Percentiles rank a stretch among this genome's conserved stretches.
Conservation (phyloP, 805 yeast genomes). For the Nakazawaea sp. region DNA sequence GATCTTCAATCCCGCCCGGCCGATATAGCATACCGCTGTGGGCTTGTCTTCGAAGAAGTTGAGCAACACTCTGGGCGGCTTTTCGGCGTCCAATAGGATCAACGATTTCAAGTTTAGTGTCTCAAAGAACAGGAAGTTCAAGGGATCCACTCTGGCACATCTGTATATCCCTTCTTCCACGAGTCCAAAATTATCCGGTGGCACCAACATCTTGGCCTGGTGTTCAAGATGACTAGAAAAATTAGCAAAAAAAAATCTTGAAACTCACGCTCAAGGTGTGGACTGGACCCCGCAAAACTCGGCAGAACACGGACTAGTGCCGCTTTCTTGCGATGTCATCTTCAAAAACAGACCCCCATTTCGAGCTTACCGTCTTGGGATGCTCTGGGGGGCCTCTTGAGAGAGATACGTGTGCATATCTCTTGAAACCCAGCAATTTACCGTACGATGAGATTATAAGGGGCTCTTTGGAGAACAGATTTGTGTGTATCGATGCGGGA, state of each 20-base stretch:
- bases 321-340: too few relatives aligned
- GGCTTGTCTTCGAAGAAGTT: constrained; percentile 54
- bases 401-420: constrained; percentile 57
- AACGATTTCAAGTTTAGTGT: constrained; percentile 66
- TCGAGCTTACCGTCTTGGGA: constrained; percentile 66
- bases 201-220: constrained; percentile 74
- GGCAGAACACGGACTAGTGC: too few relatives aligned
- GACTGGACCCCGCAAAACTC: too few relatives aligned
- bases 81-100: constrained; percentile 75
- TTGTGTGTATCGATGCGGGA: constrained; percentile 76
- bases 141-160: constrained; percentile 70
- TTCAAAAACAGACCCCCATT: too few relatives aligned
- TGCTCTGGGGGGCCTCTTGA: constrained; percentile 85
- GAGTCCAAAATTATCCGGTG: constrained; percentile 88
- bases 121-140: constrained; percentile 70
- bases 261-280: too few relatives aligned
- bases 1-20: constrained; percentile 34
- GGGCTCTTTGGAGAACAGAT: constrained; percentile 21
- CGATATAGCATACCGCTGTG: constrained; percentile 44
- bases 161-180: constrained; percentile 86
- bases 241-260: too few relatives aligned
- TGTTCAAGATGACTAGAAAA: too few relatives aligned
- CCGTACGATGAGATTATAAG: constrained; percentile 32
- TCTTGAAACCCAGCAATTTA: constrained; percentile 49
- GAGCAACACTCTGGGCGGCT: constrained; percentile 67